Evolutionary conservation across 495 filamentous ascomycete genomes (phyloP).

Genomic region (Amorphotheca resinae): DNA sequence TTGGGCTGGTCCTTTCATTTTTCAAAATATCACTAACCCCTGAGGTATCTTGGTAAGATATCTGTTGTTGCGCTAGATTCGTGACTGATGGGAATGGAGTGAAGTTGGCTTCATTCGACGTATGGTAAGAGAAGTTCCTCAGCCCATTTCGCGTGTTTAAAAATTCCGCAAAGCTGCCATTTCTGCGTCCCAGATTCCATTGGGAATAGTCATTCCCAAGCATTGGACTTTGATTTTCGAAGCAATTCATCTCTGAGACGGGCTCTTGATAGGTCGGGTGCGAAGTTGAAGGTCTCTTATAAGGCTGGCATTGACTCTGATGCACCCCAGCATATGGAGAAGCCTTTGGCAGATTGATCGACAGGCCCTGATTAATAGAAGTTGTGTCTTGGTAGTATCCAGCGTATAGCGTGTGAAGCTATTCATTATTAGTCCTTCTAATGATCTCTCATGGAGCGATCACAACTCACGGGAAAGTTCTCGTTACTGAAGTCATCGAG

Average conservation of each 20-base stretch:
- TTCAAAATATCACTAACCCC: background rate
- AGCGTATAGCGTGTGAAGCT: conserved; percentile 12
- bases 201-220: conserved; percentile 13
- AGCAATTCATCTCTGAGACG: conserved; percentile 4
- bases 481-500: conserved; percentile 14
- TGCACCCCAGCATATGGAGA: background rate
- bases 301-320: conserved; percentile 6
- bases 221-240: conserved; percentile 8
- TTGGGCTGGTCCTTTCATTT: conserved; percentile 6
- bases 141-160: conserved; percentile 8
- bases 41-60: background rate
- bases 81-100: background rate
- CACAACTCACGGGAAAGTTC: conserved; percentile 10
- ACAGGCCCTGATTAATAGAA: background rate
- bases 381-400: conserved; percentile 13
- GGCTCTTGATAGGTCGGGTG: conserved; percentile 6
- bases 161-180: conserved; percentile 12
- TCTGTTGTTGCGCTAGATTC: background rate
- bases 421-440: background rate
- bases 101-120: background rate
- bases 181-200: conserved; percentile 7
- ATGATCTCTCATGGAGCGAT: background rate
- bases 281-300: conserved; percentile 1
- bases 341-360: conserved; percentile 3
- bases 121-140: conserved; percentile 6